These are phyloP conservation scores for Sphaerosporella brunnea DNA, from an alignment of 495 filamentous ascomycete genomes.

Conservation along the genomic window DNA sequence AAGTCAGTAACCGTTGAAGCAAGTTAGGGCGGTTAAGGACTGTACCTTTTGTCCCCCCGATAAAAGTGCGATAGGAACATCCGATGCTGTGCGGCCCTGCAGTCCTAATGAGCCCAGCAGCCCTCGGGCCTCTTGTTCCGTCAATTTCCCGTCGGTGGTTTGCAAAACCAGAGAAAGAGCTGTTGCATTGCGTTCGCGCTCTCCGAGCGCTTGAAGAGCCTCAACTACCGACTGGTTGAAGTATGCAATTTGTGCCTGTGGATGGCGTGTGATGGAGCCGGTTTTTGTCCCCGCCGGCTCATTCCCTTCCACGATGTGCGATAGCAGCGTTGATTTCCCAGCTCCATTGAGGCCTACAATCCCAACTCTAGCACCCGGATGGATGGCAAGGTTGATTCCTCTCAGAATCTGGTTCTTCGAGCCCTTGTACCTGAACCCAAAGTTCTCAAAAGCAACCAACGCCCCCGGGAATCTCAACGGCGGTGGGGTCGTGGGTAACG, in stretches of 20 bases:
- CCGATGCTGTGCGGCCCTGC: constrained; percentile 44
- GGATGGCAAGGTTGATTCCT: constrained; percentile 45
- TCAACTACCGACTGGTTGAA: constrained; percentile 67
- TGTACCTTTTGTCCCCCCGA: constrained; percentile 51
- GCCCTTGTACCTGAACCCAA: constrained; percentile 39
- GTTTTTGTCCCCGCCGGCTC: constrained; percentile 27
- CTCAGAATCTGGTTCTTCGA: constrained; percentile 29
- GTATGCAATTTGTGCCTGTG: constrained; percentile 48
- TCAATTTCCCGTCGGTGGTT: constrained; percentile 32
- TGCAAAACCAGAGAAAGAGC: constrained; percentile 41
- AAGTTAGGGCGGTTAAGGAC: too few relatives aligned
- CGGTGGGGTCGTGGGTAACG: constrained; percentile 37
- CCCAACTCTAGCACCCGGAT: constrained; percentile 51
- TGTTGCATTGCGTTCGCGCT: constrained; percentile 35
- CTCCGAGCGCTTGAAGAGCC: constrained; percentile 36
- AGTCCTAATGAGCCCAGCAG: constrained; percentile 49
- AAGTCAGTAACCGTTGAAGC: too few relatives aligned
- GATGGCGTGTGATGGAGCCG: constrained; percentile 43
- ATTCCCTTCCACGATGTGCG: constrained; percentile 34
- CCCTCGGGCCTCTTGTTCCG: constrained; percentile 44
- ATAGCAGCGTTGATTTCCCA: constrained; percentile 55
- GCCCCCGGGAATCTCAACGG: constrained; percentile 59
- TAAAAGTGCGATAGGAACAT: constrained; percentile 48
- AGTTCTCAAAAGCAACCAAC: constrained; percentile 48
- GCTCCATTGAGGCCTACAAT: constrained; percentile 57